Evolutionary conservation across 2,329 filamentous ascomycete genomes (phyloP).

Genomic region (Zopfia rhizophila): DNA sequence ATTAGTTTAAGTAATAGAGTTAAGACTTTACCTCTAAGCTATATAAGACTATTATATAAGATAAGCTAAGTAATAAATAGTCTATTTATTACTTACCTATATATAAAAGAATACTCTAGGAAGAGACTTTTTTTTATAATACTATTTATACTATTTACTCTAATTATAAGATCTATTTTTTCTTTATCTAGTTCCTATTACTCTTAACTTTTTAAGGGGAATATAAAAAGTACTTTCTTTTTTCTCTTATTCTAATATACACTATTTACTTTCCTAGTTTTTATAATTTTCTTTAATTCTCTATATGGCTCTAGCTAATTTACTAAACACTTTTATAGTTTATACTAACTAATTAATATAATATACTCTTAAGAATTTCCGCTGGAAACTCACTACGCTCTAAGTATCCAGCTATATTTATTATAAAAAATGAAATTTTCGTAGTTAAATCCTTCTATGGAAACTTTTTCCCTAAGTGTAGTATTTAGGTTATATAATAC

Average conservation of each 20-base stretch:
- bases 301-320: no score
- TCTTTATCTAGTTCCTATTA: conserved; percentile 17
- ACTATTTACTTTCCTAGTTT: no score
- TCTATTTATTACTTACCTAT: no score
- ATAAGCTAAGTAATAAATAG: no score
- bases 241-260: no score
- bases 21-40: conserved; percentile 60
- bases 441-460: conserved; percentile 29
- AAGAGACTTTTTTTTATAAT: conserved; percentile 23
- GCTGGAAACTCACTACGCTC: no score
- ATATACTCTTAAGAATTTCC: no score
- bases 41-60: conserved; percentile 33
- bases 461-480: conserved; percentile 28
- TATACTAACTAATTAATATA: no score
- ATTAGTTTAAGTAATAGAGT: conserved; percentile 41
- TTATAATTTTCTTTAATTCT: no score
- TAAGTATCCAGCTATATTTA: conserved; percentile 30
- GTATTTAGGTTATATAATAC: conserved; percentile 29
- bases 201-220: neutral
- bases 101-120: no score
- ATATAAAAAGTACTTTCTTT: no score
- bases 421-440: conserved; percentile 33
- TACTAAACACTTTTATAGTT: no score
- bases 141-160: conserved; percentile 42
- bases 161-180: conserved; percentile 40